Evolutionary conservation across 345 rosid genomes (phyloP).

Genomic region (Carallia brachiata): DNA sequence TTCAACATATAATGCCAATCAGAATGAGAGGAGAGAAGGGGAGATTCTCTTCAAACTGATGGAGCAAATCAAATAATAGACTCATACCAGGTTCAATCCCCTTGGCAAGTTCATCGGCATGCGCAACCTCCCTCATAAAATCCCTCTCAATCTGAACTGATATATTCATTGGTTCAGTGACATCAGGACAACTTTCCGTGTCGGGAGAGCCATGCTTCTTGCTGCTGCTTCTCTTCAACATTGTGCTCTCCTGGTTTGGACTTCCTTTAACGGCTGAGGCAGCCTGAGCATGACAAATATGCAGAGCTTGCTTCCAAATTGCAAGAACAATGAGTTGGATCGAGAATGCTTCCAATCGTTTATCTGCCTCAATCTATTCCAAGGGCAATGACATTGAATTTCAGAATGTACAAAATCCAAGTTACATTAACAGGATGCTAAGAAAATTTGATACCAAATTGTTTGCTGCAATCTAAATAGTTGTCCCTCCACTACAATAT

Average conservation of each 20-base stretch:
- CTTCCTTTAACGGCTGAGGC: constrained; percentile 87
- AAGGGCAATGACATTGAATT: constrained; percentile 16
- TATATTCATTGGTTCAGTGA: constrained; percentile 41
- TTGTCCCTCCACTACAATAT: too few species aligned
- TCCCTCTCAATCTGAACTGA: constrained; percentile 68
- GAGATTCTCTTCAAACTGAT: background rate
- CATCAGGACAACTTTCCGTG: constrained; percentile 36
- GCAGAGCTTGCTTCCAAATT: constrained; percentile 90
- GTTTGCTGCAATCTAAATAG: too few species aligned
- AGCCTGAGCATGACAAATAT: constrained; percentile 92
- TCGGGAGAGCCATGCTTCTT: constrained; percentile 48
- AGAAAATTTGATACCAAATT: background rate
- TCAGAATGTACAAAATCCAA: background rate
- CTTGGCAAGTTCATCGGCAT: constrained; percentile 82
- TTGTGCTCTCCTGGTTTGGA: constrained; percentile 50
- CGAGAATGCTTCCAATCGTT: constrained; percentile 79
- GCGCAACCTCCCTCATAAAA: constrained; percentile 74
- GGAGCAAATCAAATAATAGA: constrained; percentile 5
- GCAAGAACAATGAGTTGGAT: constrained; percentile 90
- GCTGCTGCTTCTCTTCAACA: constrained; percentile 50
- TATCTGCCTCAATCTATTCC: constrained; percentile 50
- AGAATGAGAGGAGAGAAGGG: background rate
- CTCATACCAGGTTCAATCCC: constrained; percentile 67
- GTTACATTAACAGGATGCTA: background rate
- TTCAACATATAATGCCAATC: background rate